Conservation (phyloP, 805 yeast species). For the Kodamaea sagamina region DNA sequence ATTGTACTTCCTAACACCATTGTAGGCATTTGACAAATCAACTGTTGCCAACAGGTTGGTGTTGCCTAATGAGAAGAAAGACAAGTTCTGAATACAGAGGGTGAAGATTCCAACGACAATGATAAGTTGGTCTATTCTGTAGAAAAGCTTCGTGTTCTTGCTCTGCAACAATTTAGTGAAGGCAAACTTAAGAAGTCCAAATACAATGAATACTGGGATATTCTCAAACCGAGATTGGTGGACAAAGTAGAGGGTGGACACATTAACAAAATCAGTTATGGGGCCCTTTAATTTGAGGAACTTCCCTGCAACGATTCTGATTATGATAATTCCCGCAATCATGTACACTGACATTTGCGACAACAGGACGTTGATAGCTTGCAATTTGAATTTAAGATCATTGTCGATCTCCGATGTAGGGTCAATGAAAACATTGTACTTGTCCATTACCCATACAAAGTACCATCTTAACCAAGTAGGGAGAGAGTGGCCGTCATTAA, state of each 20-base stretch:
- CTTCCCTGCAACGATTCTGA: conserved; percentile 32
- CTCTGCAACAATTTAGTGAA: conserved; percentile 18
- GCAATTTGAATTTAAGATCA: conserved; percentile 21
- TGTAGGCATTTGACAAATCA: conserved; percentile 88
- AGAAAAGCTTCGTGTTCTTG: neutral
- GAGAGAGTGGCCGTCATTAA: conserved; percentile 54
- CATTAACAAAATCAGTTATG: conserved; percentile 36
- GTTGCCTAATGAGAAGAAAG: conserved; percentile 86
- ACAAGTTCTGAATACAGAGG: conserved; percentile 65
- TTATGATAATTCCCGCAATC: conserved; percentile 29
- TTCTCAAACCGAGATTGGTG: conserved; percentile 57
- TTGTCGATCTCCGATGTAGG: conserved; percentile 15
- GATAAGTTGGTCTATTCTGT: conserved; percentile 12
- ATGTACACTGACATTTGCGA: conserved; percentile 29
- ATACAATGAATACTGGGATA: conserved; percentile 55
- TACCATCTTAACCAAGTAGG: conserved; percentile 41
- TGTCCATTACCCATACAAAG: conserved; percentile 31
- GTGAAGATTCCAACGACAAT: conserved; percentile 35
- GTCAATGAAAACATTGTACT: conserved; percentile 29
- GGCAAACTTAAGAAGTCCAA: conserved; percentile 21
- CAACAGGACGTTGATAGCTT: conserved; percentile 25
- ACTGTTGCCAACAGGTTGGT: conserved; percentile 91
- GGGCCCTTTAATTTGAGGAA: conserved; percentile 27
- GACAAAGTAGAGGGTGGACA: conserved; percentile 46
- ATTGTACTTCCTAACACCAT: conserved; percentile 75